Evolutionary conservation across 768 basidiomycete species (phyloP).

Genomic region (Fibroporia radiculosa): DNA sequence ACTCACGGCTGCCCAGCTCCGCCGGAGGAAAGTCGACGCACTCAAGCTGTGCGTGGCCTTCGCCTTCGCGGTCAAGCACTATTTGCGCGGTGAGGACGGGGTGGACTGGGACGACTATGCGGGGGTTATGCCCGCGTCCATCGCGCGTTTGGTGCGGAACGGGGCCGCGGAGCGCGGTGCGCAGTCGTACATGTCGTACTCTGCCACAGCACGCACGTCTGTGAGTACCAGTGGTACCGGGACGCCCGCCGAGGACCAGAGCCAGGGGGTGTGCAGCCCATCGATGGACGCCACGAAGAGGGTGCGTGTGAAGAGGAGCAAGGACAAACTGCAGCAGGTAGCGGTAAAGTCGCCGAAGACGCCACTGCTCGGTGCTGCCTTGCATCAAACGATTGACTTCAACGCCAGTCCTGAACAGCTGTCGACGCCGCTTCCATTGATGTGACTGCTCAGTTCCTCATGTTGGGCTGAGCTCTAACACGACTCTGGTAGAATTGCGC

Average conservation of each 20-base stretch:
- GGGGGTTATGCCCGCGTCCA: constrained; percentile 57
- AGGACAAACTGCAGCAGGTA: constrained; percentile 34
- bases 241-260: constrained; percentile 6
- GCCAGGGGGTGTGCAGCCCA: constrained; percentile 3
- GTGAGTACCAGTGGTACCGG: constrained; percentile 5
- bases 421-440: constrained; percentile 72
- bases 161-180: constrained; percentile 20
- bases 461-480: neutral
- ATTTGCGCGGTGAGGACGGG: constrained; percentile 81
- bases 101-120: constrained; percentile 58
- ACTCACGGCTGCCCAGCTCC: constrained; percentile 45
- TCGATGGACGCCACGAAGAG: constrained; percentile 39
- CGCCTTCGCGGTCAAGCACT: constrained; percentile 68
- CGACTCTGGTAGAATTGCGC: constrained; percentile 51
- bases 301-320: constrained; percentile 64
- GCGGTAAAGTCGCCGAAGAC: constrained; percentile 30
- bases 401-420: constrained; percentile 47
- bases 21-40: constrained; percentile 58
- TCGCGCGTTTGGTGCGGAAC: constrained; percentile 33
- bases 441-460: constrained; percentile 37
- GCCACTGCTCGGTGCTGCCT: constrained; percentile 51
- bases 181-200: constrained; percentile 31
- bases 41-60: constrained; percentile 65
- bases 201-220: constrained; percentile 21
- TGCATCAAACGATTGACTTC: constrained; percentile 52